Percentiles rank a stretch among this genome's conserved stretches.
Conservation (phyloP, 768 basidiomycete species). For the Harrya chromipes region DNA sequence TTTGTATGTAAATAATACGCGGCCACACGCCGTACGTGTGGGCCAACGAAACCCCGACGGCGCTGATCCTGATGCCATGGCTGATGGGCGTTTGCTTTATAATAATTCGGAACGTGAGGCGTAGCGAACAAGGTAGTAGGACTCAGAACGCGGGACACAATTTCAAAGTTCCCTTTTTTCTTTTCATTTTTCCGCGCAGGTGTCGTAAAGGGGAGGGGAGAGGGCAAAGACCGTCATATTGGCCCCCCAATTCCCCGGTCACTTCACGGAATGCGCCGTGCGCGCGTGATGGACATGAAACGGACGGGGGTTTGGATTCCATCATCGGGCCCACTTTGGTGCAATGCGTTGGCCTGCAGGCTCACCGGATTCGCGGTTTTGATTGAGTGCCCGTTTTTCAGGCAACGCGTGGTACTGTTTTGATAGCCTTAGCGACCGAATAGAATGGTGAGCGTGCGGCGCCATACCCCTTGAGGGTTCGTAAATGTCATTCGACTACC, state of each 20-base stretch:
- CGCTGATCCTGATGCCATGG: slow-evolving; percentile 12
- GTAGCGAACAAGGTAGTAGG: neutral
- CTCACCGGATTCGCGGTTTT: slow-evolving; percentile 16
- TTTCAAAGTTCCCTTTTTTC: neutral
- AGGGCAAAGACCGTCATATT: neutral
- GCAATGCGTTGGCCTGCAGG: slow-evolving; percentile 26
- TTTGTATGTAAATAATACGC: slow-evolving; percentile 19
- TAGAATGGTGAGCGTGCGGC: neutral
- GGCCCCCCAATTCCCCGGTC: slow-evolving; percentile 8
- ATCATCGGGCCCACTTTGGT: slow-evolving; percentile 8
- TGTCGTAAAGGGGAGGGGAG: slow-evolving; percentile 3
- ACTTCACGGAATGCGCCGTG: slow-evolving; percentile 14
- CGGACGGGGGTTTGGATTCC: slow-evolving; percentile 1
- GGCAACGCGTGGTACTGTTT: neutral
- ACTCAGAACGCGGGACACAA: too few relatives aligned
- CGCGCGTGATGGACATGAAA: slow-evolving; percentile 20
- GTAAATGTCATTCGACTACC: neutral
- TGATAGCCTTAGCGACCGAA: neutral
- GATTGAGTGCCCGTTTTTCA: neutral
- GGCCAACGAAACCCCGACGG: slow-evolving; percentile 19
- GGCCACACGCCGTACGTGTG: slow-evolving; percentile 6
- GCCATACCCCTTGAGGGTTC: neutral
- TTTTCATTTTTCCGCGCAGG: neutral
- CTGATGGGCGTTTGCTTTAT: neutral
- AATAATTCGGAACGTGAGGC: slow-evolving; percentile 10